phyloP scores from a whole-genome alignment of 1,139 yeast genomes.

The Yamadazyma blattariae region DNA sequence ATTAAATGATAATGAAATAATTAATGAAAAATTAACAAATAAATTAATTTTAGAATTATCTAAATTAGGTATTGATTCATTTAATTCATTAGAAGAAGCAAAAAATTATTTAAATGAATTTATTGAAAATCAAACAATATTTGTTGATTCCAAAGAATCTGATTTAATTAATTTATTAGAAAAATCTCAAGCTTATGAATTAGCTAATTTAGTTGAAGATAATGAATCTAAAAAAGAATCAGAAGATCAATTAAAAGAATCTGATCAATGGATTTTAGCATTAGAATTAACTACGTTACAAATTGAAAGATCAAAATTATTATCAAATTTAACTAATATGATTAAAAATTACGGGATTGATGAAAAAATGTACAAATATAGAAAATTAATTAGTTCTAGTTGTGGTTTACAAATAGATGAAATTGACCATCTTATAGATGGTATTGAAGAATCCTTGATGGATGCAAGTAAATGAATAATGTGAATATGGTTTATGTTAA shows the following conservation, averaged over 20 bases:
- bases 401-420: slow-evolving; percentile 81
- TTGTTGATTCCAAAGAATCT: slow-evolving; percentile 33
- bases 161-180: slow-evolving; percentile 27
- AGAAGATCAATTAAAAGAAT: slow-evolving; percentile 13
- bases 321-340: slow-evolving; percentile 35
- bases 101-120: slow-evolving; percentile 20
- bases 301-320: slow-evolving; percentile 44
- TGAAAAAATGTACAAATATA: slow-evolving; percentile 71
- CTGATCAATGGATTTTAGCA: slow-evolving; percentile 21
- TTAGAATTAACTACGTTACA: slow-evolving; percentile 54
- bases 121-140: slow-evolving; percentile 21
- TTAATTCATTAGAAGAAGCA: slow-evolving; percentile 29
- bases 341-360: slow-evolving; percentile 40
- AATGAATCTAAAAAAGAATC: slow-evolving; percentile 19
- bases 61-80: slow-evolving; percentile 24
- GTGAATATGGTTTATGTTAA: too few species aligned
- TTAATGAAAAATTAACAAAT: slow-evolving; percentile 16
- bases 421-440: slow-evolving; percentile 61
- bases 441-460: slow-evolving; percentile 44
- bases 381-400: slow-evolving; percentile 75
- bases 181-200: slow-evolving; percentile 27
- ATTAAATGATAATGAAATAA: slow-evolving; percentile 15
- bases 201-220: slow-evolving; percentile 27
- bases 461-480: slow-evolving; percentile 15
- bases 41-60: slow-evolving; percentile 15